These are phyloP conservation scores for Mucor circinelloides DNA, from an alignment of 371 early-diverging fungal species.

Conservation along the genomic window DNA sequence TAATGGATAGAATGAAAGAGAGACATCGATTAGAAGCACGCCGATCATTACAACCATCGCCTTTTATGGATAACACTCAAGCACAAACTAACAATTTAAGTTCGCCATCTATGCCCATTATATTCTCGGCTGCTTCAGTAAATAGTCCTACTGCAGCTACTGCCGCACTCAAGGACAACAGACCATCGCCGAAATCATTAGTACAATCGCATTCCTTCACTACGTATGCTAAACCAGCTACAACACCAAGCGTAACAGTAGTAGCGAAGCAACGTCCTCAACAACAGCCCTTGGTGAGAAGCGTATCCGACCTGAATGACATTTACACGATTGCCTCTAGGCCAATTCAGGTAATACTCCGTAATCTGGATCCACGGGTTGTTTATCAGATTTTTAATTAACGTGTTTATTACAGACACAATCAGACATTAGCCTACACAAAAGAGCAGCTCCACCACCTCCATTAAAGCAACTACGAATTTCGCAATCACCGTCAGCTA, in stretches of 20 bases:
- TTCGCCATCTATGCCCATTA: conserved; percentile 28
- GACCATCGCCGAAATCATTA: not conserved
- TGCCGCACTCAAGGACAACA: not conserved
- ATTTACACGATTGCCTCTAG: not conserved
- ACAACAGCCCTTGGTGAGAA: conserved; percentile 6
- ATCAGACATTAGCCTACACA: conserved; percentile 1
- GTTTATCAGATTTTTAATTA: not conserved
- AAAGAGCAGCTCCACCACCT: not conserved
- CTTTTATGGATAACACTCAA: conserved; percentile 13
- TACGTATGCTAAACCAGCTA: not conserved
- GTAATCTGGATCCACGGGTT: not conserved
- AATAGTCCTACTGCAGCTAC: not conserved
- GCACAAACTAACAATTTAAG: not conserved
- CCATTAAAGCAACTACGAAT: not conserved
- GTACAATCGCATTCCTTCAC: conserved; percentile 23
- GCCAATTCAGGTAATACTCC: conserved; percentile 15
- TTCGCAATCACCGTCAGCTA: not conserved
- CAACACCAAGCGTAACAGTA: not conserved
- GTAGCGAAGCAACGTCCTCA: not conserved
- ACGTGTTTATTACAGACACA: conserved; percentile 5
- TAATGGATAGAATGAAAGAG: conserved; percentile 34
- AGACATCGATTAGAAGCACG: conserved; percentile 32
- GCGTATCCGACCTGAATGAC: conserved; percentile 8
- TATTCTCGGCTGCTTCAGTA: not conserved
- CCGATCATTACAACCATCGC: conserved; percentile 10